These are phyloP conservation scores for Tetrapyrgos nigripes DNA, from an alignment of 1,284 basidiomycete genomes.

Conservation along the genomic window DNA sequence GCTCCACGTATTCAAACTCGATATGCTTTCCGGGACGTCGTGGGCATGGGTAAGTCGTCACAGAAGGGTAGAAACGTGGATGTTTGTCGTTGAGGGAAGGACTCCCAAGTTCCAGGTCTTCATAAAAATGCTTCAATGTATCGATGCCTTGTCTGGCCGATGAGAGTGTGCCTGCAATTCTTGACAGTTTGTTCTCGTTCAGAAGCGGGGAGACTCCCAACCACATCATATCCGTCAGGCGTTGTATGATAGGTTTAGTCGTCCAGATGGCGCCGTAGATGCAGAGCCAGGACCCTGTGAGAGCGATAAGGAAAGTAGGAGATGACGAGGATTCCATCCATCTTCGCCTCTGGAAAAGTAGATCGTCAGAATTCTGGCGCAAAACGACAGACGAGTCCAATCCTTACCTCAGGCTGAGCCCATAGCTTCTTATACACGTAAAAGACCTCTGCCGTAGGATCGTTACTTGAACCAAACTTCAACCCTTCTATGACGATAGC, in stretches of 20 bases:
- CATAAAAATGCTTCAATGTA: conserved; percentile 4
- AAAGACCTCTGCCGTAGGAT: not conserved
- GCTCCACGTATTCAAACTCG: conserved; percentile 4
- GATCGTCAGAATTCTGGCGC: not conserved
- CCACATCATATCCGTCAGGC: conserved; percentile 10
- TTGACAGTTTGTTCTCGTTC: not conserved
- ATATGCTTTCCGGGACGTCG: not conserved
- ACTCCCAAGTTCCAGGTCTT: not conserved
- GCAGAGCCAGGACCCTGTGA: conserved; percentile 15
- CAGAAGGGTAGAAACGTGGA: conserved; percentile 14
- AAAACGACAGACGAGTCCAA: not conserved
- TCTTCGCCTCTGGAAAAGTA: not conserved
- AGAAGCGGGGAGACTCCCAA: not conserved
- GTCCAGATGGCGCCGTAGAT: conserved; percentile 16
- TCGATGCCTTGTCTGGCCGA: conserved; percentile 1
- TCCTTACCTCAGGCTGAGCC: not conserved
- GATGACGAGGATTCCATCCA: not conserved
- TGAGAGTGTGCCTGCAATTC: conserved; percentile 4
- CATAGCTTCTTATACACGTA: not conserved
- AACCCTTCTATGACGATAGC: not conserved
- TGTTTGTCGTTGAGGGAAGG: not conserved
- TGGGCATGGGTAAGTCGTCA: conserved; percentile 2
- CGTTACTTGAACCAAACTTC: not conserved
- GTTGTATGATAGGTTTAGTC: conserved; percentile 12
- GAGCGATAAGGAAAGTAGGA: conserved; percentile 13